A percentile compares a stretch with the other conserved stretches of the same genome.
These are phyloP conservation scores for Calocera viscosa DNA, from an alignment of 768 basidiomycete genomes.

Conservation along the genomic window DNA sequence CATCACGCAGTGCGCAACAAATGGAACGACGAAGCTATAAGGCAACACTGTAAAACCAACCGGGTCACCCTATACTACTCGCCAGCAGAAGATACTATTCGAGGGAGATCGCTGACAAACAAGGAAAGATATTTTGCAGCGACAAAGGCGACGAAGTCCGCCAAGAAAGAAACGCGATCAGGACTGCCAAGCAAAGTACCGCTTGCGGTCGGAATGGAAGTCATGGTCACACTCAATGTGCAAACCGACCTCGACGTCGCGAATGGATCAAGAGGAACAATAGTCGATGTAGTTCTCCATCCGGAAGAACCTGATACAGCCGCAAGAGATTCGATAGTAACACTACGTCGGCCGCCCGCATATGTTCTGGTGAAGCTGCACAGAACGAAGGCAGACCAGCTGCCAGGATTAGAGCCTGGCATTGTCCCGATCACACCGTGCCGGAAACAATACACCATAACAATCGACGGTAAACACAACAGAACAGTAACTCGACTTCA, in stretches of 20 bases:
- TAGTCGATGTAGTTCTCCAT: slow-evolving; percentile 28
- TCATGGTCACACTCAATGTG: slow-evolving; percentile 31
- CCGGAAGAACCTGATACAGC: slow-evolving; percentile 20
- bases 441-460: neutral
- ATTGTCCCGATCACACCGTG: slow-evolving; percentile 25
- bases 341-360: neutral
- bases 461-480: neutral
- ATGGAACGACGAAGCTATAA: slow-evolving; percentile 29
- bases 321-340: too few relatives aligned
- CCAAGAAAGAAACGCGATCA: slow-evolving; percentile 6
- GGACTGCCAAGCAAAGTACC: slow-evolving; percentile 20
- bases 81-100: slow-evolving; percentile 25
- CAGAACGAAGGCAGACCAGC: slow-evolving; percentile 17
- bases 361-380: slow-evolving; percentile 9
- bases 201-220: slow-evolving; percentile 29
- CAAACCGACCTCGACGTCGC: slow-evolving; percentile 32
- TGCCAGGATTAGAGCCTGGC: slow-evolving; percentile 24
- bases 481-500: slow-evolving; percentile 3
- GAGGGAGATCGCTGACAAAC: slow-evolving; percentile 11
- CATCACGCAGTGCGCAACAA: slow-evolving; percentile 25
- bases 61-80: slow-evolving; percentile 22
- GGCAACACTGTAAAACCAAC: slow-evolving; percentile 20
- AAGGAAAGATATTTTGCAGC: slow-evolving; percentile 7
- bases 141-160: slow-evolving; percentile 4
- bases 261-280: slow-evolving; percentile 30